Evolutionary conservation across 306 rosid genomes (phyloP).

Genomic region (Mimosa bimucronata): DNA sequence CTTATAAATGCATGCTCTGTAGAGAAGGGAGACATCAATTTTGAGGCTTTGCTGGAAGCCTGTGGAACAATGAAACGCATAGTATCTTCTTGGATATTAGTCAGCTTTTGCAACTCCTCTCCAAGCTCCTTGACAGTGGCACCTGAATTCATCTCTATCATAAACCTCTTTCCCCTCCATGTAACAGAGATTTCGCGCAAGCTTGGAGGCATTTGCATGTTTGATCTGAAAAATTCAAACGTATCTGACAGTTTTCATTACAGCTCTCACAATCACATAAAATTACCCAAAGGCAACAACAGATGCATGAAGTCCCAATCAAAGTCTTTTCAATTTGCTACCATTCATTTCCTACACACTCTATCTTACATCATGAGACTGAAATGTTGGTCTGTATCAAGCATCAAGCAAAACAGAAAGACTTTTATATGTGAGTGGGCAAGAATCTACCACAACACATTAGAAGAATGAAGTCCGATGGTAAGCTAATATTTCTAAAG

Average conservation of each 20-base stretch:
- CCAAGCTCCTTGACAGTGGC: slow-evolving; percentile 82
- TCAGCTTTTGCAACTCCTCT: slow-evolving; percentile 62
- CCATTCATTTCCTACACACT: not conserved
- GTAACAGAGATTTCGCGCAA: slow-evolving; percentile 47
- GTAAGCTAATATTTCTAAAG: not conserved
- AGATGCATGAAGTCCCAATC: not conserved
- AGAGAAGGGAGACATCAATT: slow-evolving; percentile 78
- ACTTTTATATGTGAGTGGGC: not conserved
- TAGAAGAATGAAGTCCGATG: not conserved
- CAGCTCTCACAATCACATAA: not conserved
- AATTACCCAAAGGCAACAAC: not conserved
- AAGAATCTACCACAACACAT: not conserved
- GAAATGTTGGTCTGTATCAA: not conserved
- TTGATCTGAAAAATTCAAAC: slow-evolving; percentile 54
- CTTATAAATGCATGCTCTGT: slow-evolving; percentile 63
- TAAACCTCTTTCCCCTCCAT: slow-evolving; percentile 83
- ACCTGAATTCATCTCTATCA: slow-evolving; percentile 51
- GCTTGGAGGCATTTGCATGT: slow-evolving; percentile 57
- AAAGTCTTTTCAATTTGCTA: not conserved
- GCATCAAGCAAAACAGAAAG: not conserved
- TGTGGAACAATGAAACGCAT: slow-evolving; percentile 81
- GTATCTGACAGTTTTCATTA: not conserved
- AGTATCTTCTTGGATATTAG: slow-evolving; percentile 74
- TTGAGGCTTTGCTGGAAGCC: slow-evolving; percentile 55
- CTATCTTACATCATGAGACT: not conserved